Base-by-base conservation (phyloP, 768 basidiomycete species). In the Agaricus blazei region DNA sequence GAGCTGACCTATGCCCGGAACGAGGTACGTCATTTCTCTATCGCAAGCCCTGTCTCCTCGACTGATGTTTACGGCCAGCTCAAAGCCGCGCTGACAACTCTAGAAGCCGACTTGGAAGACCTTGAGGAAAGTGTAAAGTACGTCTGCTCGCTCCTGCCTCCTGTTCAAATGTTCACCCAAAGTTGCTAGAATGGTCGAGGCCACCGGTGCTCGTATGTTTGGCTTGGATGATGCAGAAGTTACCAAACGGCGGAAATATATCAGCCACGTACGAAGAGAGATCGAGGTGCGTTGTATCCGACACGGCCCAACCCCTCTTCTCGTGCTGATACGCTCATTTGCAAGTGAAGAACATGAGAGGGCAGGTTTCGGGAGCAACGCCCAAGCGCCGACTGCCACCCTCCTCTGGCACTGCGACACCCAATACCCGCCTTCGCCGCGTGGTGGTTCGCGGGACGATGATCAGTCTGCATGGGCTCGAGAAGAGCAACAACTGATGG, bases 91-190 rank as follows among this genome's bases (percentile, higher is more conserved):
- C 77, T 98, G 8, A 79, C 83, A 1, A 72, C 86, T 1, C 72
- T 98, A 27, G 90, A 94, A 65, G 87, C 88, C 0, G 95, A 98
- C 71, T 67, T 96, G 24, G 91, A 93, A 58, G 93, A 93, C 66
- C 72, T 98, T n/a, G 94, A 97, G 48, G 92, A 93, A 65, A 93
- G 91, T 64, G 94, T 98, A 43, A 86, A 83, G 90, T 91, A 68
- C 60, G 80, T 66, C 24, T 34, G 49, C 14, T 52, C 24, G 24
- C 29, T 43, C 34, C 24, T 31, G 2, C 8, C 23, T 24, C 14
- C 11, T 26, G 37, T 19, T 31, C 2, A 36, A 24, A 58, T 48
- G 57, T 49, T 4, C 56, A 40, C 54, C 15, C 27, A 54, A 49
- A 15, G 41, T 3, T 63, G 19, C 29, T 27, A 93, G 91, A 67